Base-by-base conservation (phyloP, 78 protist species). In the Dictyostelium brefeldianum region DNA sequence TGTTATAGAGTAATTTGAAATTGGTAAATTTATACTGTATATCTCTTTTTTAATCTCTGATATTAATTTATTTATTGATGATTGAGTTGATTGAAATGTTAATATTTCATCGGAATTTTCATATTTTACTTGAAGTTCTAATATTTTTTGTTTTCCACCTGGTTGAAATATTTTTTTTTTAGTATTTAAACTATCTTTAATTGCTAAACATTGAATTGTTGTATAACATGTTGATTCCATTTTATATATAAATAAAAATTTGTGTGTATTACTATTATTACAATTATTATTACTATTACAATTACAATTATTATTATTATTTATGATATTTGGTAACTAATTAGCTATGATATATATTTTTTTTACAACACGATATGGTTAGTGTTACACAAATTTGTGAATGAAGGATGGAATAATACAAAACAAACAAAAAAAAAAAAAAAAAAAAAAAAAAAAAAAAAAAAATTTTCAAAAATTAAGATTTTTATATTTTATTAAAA, bases 1-100 rank as follows among this genome's bases (percentile, higher is more conserved):
- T n/a, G 56, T 75, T 14, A 29, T 46, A 62, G 83, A 54, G 15
- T 50, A 43, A 36, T 54, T 54, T 22, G 46, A 47, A 56, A 29
- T 75, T 48, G 81, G 83, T 57, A 85, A 56, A 43, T 20, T n/a
- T 57, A 85, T 56, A 85, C 78, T 85, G 75, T 85, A 75, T 29
- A 85, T 53, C 48, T 85, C 92, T 75, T 85, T 85, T 62, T 85
- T 85, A 10, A 84, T 57, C 82, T 78, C 83, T 0, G 83, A 31
- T 12, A 78, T 78, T 54, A 78, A 54, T 78, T 56, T 36, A 56
- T 78, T 78, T 5, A 78, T 43, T 50, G 81, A 15, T 18, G 29
- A 29, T 17, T 36, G 56, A 9, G 83, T 31, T 14, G 56, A 8
- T 46, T 73, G 79, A 22, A 73, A 73, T 43, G 17, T 73, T 46